These are phyloP conservation scores for Turritis glabra DNA, from an alignment of 345 rosid species.

Conservation along the genomic window DNA sequence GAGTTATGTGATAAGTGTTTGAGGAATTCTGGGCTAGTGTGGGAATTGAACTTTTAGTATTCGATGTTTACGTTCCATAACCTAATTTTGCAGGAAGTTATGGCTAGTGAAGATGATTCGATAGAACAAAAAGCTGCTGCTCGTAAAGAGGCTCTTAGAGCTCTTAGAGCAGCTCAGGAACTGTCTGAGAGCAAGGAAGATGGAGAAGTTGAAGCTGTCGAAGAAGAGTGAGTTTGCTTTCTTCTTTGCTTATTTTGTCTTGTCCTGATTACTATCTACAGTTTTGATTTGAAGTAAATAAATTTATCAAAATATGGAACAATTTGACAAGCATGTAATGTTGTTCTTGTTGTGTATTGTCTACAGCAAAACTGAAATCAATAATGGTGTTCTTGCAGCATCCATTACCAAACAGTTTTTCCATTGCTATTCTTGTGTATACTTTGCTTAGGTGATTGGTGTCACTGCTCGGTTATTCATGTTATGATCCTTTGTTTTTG, in stretches of 20 bases:
- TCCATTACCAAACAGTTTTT: background rate
- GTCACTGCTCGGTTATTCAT: background rate
- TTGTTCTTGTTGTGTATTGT: conserved; percentile 3
- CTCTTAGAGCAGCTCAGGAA: conserved; percentile 78
- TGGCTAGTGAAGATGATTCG: conserved; percentile 67
- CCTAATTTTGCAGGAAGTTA: conserved; percentile 34
- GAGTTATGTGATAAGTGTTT: background rate
- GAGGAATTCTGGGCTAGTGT: too few species aligned
- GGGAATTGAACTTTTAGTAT: too few species aligned
- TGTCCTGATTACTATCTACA: background rate
- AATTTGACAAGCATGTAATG: background rate
- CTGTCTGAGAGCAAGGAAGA: conserved; percentile 41
- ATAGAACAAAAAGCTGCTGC: conserved; percentile 68
- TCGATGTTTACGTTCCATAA: background rate
- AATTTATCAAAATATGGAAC: background rate
- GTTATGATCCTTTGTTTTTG: background rate
- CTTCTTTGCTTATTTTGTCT: background rate
- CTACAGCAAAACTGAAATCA: background rate
- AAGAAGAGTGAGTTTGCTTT: conserved; percentile 39
- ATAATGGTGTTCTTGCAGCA: background rate
- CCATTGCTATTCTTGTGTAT: background rate
- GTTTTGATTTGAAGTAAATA: background rate
- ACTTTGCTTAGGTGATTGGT: background rate
- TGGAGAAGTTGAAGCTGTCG: conserved; percentile 36
- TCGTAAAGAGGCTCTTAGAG: conserved; percentile 77